phyloP scores from a whole-genome alignment of 2,329 filamentous ascomycete genomes.

The Botryotinia narcissicola region DNA sequence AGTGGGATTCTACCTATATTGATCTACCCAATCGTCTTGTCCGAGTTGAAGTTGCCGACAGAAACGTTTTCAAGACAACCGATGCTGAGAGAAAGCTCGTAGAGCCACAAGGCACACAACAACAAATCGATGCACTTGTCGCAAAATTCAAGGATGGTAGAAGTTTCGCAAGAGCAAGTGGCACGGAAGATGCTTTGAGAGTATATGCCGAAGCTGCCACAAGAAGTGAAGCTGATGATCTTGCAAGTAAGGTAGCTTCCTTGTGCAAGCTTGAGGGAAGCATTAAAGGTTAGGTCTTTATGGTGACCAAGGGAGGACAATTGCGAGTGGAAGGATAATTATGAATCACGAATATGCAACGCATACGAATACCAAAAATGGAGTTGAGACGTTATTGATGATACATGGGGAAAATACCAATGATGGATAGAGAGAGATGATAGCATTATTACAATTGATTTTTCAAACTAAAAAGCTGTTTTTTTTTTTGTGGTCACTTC shows the following conservation, averaged over 20 bases:
- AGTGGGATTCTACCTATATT: conserved; percentile 90
- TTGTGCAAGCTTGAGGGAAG: conserved; percentile 32
- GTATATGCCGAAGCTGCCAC: conserved; percentile 95
- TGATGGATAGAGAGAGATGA: conserved; percentile 13
- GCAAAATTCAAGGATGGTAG: conserved; percentile 88
- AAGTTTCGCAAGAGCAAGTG: conserved; percentile 87
- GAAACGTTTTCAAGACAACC: conserved; percentile 85
- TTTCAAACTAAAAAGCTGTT: neutral
- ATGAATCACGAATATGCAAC: conserved; percentile 14
- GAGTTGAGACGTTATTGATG: conserved; percentile 17
- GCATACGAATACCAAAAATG: conserved; percentile 19
- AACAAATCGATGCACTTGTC: conserved; percentile 81
- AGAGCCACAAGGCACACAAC: conserved; percentile 74
- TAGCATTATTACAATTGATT: conserved; percentile 2
- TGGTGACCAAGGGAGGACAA: neutral
- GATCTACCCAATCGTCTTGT: conserved; percentile 96
- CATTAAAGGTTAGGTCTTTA: conserved; percentile 6
- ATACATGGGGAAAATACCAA: conserved; percentile 15
- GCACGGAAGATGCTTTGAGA: conserved; percentile 92
- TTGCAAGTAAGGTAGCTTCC: conserved; percentile 72
- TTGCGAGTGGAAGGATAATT: neutral
- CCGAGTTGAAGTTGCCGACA: conserved; percentile 83
- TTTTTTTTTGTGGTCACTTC: neutral
- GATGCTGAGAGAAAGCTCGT: conserved; percentile 89
- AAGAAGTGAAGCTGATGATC: conserved; percentile 83